Evolutionary conservation across 2,329 filamentous ascomycete species (phyloP).

Genomic region (Lachnellula subtilissima): DNA sequence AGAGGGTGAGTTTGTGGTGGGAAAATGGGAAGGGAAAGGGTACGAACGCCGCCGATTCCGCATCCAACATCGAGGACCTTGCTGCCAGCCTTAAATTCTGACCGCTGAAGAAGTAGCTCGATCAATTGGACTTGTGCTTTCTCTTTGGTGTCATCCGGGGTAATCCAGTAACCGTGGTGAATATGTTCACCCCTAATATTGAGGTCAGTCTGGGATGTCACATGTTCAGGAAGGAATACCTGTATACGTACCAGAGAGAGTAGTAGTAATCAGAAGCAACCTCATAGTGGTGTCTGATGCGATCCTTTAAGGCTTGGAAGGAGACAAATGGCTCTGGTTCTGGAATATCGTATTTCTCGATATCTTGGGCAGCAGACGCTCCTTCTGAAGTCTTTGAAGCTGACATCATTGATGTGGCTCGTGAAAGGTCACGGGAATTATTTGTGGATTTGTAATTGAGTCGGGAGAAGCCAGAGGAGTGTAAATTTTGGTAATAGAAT

Average conservation of each 20-base stretch:
- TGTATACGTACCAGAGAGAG: conserved; percentile 47
- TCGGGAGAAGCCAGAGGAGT: too few relatives aligned
- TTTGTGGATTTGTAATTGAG: too few relatives aligned
- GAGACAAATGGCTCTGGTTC: conserved; percentile 24
- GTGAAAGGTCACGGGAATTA: too few relatives aligned
- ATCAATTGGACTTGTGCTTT: conserved; percentile 54
- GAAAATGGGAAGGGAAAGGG: too few relatives aligned
- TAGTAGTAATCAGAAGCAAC: conserved; percentile 59
- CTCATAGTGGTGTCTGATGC: conserved; percentile 53
- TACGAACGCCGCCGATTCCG: conserved; percentile 46
- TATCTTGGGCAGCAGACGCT: conserved; percentile 3
- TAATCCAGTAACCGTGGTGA: conserved; percentile 57
- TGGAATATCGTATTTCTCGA: conserved; percentile 20
- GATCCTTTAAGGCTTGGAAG: conserved; percentile 25
- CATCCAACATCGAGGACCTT: conserved; percentile 57
- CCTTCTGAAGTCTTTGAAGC: not conserved
- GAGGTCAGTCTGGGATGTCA: not conserved
- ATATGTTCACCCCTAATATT: conserved; percentile 54
- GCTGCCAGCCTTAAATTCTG: conserved; percentile 33
- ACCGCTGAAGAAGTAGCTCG: conserved; percentile 48
- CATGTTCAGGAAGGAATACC: not conserved
- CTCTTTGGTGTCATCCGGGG: conserved; percentile 50
- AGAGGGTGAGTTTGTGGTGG: too few relatives aligned
- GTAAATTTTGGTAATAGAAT: too few relatives aligned
- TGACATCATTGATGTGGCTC: not conserved